A percentile compares a stretch with the other conserved stretches of the same genome.
phyloP scores from a whole-genome alignment of 2,329 filamentous ascomycete genomes.

The Didymella arachidicola region DNA sequence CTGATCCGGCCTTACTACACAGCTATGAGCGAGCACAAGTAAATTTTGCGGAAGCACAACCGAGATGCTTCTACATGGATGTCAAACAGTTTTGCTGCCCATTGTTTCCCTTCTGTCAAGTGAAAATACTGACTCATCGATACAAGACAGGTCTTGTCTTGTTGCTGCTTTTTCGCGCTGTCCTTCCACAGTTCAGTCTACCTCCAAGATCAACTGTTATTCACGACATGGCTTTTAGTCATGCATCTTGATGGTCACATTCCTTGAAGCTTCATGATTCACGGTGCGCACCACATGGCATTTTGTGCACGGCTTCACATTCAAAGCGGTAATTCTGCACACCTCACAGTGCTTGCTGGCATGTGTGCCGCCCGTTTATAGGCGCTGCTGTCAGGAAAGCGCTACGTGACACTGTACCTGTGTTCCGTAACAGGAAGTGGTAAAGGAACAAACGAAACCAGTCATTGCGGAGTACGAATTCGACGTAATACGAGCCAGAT shows the following conservation, averaged over 20 bases:
- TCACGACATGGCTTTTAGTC: neutral
- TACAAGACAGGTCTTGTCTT: too few species aligned
- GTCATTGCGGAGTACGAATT: neutral
- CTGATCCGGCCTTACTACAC: neutral
- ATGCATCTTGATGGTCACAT: too few species aligned
- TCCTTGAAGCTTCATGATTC: neutral
- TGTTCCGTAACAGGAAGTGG: conserved; percentile 4
- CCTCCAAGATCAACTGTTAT: neutral
- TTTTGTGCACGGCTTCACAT: neutral
- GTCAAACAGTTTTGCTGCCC: neutral
- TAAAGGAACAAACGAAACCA: conserved; percentile 6
- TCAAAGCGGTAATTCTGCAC: neutral
- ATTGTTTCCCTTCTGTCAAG: neutral
- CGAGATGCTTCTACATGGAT: neutral
- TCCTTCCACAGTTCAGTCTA: neutral
- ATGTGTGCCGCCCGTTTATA: conserved; percentile 8
- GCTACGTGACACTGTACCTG: conserved; percentile 12
- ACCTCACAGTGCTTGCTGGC: neutral
- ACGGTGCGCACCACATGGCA: neutral
- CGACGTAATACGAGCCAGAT: conserved; percentile 7
- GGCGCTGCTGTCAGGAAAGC: conserved; percentile 10
- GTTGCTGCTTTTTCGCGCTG: neutral
- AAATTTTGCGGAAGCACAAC: too few species aligned
- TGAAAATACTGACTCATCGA: too few species aligned
- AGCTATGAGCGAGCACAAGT: neutral